Evolutionary conservation across 2,329 filamentous ascomycete genomes (phyloP).

Genomic region (Ophiocordyceps robertsii): DNA sequence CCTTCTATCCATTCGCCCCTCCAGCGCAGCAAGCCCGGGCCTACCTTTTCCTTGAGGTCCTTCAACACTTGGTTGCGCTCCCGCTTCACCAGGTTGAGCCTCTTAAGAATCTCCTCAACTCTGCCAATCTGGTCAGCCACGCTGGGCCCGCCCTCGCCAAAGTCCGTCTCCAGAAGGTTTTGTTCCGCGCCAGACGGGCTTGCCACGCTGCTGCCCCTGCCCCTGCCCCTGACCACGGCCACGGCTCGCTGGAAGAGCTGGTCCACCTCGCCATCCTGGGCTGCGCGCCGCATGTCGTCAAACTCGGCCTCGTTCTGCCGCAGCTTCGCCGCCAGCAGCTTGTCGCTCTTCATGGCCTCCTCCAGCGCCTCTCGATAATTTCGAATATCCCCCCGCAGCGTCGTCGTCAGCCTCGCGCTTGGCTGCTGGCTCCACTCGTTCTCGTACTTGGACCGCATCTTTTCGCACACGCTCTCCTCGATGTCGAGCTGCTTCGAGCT

Average conservation of each 20-base stretch:
- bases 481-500: conserved; percentile 84
- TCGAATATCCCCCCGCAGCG: conserved; percentile 71
- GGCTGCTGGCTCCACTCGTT: conserved; percentile 95
- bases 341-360: conserved; percentile 77
- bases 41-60: conserved; percentile 92
- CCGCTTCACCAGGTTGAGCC: conserved; percentile 80
- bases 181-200: conserved; percentile 53
- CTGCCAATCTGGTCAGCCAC: conserved; percentile 80
- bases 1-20: neutral
- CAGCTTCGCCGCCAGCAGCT: conserved; percentile 69
- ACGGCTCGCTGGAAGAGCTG: conserved; percentile 79
- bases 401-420: conserved; percentile 78
- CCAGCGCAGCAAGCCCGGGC: conserved; percentile 6
- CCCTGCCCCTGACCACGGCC: conserved; percentile 62
- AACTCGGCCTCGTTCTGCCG: conserved; percentile 80
- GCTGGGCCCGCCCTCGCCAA: conserved; percentile 65
- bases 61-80: conserved; percentile 88
- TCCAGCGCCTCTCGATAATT: conserved; percentile 83
- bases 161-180: conserved; percentile 83
- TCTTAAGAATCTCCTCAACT: conserved; percentile 84
- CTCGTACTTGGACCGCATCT: conserved; percentile 97
- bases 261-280: conserved; percentile 75
- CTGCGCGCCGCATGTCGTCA: conserved; percentile 86
- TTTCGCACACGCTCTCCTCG: conserved; percentile 96
- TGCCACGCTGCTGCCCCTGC: conserved; percentile 44